These are phyloP conservation scores for Fraxinus pennsylvanica DNA, from an alignment of 257 asterid genomes.

Conservation along the genomic window DNA sequence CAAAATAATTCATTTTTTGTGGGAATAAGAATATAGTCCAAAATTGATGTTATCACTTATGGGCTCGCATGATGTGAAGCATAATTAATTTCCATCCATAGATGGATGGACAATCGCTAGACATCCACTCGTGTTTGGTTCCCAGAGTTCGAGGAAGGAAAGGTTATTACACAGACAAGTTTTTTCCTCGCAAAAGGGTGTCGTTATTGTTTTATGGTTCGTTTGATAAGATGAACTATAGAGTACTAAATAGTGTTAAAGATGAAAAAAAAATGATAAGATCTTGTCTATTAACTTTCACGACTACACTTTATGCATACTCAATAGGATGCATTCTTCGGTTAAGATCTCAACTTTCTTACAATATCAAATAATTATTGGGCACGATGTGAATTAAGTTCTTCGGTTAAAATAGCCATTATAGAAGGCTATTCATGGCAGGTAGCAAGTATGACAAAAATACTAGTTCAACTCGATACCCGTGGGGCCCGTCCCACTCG, in stretches of 20 bases:
- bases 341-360: not conserved
- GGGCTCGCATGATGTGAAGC: constrained; percentile 24
- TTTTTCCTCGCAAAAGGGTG: not conserved
- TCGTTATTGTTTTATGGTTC: not conserved
- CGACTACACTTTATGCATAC: no score
- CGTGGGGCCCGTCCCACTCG: no score
- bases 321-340: no score
- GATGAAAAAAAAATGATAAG: no score
- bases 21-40: constrained; percentile 16
- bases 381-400: not conserved
- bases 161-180: not conserved
- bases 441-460: not conserved
- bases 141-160: constrained; percentile 22
- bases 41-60: constrained; percentile 24
- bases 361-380: constrained; percentile 2
- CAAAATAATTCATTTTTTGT: constrained; percentile 29
- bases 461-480: no score
- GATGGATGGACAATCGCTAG: constrained; percentile 37
- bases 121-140: constrained; percentile 39
- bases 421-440: no score
- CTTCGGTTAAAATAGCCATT: not conserved
- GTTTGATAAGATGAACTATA: no score
- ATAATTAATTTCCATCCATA: constrained; percentile 30
- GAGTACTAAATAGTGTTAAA: no score
- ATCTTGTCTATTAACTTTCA: not conserved